These are phyloP conservation scores for Adiantum capillusveneris DNA, from an alignment of 75 land plant species.

Conservation along the genomic window DNA sequence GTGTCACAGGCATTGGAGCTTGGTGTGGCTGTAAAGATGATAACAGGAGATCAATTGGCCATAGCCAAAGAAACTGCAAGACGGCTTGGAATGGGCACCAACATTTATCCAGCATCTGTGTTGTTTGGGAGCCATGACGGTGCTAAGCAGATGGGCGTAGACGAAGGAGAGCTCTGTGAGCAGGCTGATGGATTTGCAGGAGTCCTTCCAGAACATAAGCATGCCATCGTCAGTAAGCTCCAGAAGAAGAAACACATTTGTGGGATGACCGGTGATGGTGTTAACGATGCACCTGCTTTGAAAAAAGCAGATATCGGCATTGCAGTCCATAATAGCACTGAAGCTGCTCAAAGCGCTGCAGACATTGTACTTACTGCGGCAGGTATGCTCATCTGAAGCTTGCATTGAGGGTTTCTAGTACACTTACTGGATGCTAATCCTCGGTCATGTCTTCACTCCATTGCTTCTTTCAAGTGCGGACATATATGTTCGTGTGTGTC, in stretches of 20 bases:
- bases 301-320: constrained; percentile 98
- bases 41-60: constrained; percentile 36
- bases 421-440: too few relatives aligned
- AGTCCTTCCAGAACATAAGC: constrained; percentile 35
- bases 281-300: constrained; percentile 97
- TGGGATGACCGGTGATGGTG: constrained; percentile 98
- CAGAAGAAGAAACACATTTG: constrained; percentile 31
- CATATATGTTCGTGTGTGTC: too few relatives aligned
- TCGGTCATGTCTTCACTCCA: too few relatives aligned
- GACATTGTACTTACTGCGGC: constrained; percentile 30
- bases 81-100: constrained; percentile 34
- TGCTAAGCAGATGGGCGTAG: constrained; percentile 11
- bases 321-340: constrained; percentile 41
- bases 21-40: constrained; percentile 33
- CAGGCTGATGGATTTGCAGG: constrained; percentile 45
- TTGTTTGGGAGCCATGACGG: constrained; percentile 9
- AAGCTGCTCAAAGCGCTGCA: constrained; percentile 37
- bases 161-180: constrained; percentile 25
- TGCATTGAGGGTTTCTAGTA: too few relatives aligned
- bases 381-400: constrained; percentile 9
- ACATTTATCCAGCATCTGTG: constrained; percentile 30
- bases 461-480: too few relatives aligned
- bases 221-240: constrained; percentile 19
- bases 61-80: constrained; percentile 36
- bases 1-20: constrained; percentile 26